These are phyloP conservation scores for Psidium guajava DNA, from an alignment of 345 rosid species.

Conservation along the genomic window DNA sequence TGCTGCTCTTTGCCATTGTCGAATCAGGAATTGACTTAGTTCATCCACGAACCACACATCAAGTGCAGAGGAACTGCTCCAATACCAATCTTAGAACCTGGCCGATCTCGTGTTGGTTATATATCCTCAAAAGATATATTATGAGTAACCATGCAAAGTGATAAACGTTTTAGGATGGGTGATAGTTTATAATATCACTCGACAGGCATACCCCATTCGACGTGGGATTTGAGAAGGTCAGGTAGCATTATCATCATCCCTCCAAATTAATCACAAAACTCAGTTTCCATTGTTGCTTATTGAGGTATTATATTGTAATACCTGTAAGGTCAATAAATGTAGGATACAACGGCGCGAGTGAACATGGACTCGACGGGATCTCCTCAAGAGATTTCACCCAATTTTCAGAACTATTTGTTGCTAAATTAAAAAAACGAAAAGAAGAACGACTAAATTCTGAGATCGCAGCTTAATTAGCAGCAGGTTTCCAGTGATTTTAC, in stretches of 20 bases:
- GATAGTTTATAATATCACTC: neutral
- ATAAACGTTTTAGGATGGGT: neutral
- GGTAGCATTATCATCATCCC: neutral
- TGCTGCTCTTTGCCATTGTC: neutral
- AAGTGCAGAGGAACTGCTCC: neutral
- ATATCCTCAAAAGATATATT: neutral
- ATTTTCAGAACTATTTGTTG: neutral
- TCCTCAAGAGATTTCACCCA: neutral
- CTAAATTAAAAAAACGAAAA: neutral
- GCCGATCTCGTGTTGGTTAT: neutral
- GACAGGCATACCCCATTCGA: neutral
- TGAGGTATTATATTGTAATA: neutral
- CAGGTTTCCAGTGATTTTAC: neutral
- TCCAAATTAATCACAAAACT: neutral
- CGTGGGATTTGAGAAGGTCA: neutral
- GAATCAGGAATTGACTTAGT: neutral
- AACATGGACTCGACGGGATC: neutral
- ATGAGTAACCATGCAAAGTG: neutral
- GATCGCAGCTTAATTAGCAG: neutral
- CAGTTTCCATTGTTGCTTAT: neutral
- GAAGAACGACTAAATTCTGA: neutral
- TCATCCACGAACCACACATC: neutral
- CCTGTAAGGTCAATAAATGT: neutral
- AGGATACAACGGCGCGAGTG: neutral
- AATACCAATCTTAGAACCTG: neutral